phyloP scores from a whole-genome alignment of 768 basidiomycete species.

The Candolleomyces aberdarensis region DNA sequence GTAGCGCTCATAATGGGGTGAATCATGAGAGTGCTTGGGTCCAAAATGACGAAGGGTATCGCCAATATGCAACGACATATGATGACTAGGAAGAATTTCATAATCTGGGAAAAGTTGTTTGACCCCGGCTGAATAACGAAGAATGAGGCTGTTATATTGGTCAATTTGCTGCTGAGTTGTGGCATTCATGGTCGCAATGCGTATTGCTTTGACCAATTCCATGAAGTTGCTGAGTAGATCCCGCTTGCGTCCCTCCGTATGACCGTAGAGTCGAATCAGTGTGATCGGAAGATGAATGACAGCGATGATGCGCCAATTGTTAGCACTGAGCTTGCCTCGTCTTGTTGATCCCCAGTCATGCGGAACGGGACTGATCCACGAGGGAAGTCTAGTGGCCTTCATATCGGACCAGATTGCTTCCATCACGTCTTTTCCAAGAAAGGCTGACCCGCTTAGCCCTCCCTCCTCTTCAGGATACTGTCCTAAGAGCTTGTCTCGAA shows the following conservation, averaged over 20 bases:
- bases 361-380: conserved; percentile 28
- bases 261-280: conserved; percentile 22
- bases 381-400: conserved; percentile 21
- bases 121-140: conserved; percentile 15
- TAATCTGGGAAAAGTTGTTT: conserved; percentile 15
- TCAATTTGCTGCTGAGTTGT: conserved; percentile 18
- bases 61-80: conserved; percentile 21
- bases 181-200: conserved; percentile 16
- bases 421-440: conserved; percentile 30
- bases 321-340: conserved; percentile 29
- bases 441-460: neutral
- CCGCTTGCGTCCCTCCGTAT: conserved; percentile 11
- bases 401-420: conserved; percentile 26
- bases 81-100: conserved; percentile 17
- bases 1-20: conserved; percentile 27
- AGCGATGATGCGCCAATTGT: conserved; percentile 23
- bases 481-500: neutral
- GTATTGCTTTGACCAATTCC: conserved; percentile 22
- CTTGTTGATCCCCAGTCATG: conserved; percentile 25
- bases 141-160: conserved; percentile 17
- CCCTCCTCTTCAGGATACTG: neutral
- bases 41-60: conserved; percentile 18
- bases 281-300: conserved; percentile 26
- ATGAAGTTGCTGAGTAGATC: conserved; percentile 26
- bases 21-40: conserved; percentile 21